Conservation (phyloP, 83 land plant genomes). For the Diphasiastrum complanatum region DNA sequence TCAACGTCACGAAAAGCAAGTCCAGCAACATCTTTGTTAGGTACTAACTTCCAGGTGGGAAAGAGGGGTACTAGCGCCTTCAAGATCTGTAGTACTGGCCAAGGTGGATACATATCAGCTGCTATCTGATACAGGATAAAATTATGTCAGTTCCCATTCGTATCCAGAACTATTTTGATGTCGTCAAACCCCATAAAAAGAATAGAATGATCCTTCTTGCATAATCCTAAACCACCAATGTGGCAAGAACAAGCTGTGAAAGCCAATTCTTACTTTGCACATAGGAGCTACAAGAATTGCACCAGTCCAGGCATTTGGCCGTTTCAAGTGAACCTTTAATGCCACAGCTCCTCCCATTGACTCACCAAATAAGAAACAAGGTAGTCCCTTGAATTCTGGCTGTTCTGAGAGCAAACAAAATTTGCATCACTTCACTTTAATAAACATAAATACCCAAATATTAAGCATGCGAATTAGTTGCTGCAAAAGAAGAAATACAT, state of each 20-base stretch:
- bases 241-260: background rate
- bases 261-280: conserved; percentile 73
- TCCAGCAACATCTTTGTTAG: conserved; percentile 72
- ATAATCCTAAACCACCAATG: too few relatives aligned
- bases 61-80: conserved; percentile 40
- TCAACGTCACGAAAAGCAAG: conserved; percentile 62
- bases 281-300: conserved; percentile 92
- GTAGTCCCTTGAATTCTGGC: conserved; percentile 52
- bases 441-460: too few relatives aligned
- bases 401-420: too few relatives aligned
- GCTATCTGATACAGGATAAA: conserved; percentile 13
- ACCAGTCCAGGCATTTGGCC: conserved; percentile 75
- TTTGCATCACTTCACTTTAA: too few relatives aligned
- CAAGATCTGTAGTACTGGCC: conserved; percentile 23
- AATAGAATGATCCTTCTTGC: too few relatives aligned
- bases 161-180: background rate
- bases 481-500: too few relatives aligned
- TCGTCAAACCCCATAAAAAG: background rate
- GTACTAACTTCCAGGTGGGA: conserved; percentile 67
- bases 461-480: too few relatives aligned
- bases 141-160: background rate
- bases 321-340: conserved; percentile 72
- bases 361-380: conserved; percentile 87
- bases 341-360: conserved; percentile 98
- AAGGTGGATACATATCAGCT: conserved; percentile 30